Evolutionary conservation across 306 rosid species (phyloP), one percentile per base, ranked within the genome.

Genomic region (Vachellia collinsii): DNA sequence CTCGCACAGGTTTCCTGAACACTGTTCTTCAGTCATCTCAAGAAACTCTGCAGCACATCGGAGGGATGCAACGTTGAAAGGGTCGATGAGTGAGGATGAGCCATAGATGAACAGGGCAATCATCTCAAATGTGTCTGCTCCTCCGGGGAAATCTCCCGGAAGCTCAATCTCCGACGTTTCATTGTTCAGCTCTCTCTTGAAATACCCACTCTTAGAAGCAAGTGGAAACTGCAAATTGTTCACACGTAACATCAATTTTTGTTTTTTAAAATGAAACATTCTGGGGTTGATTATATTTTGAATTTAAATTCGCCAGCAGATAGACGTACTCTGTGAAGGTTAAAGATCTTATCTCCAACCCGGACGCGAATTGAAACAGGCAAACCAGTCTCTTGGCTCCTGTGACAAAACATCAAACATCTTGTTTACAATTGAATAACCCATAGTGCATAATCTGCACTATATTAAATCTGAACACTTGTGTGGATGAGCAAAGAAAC

Each of bases 341-440:
- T 86, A 63, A 92, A 94, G 59, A 72, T 85, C 73, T 89, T 92
- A 17, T 89, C 87, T 4, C 86, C 87, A 72, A 92, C 90, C 61
- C 90, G 84, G 75, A 88, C 92, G 0, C 84, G 79, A 56, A 91
- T 77, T 1, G 97, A 82, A 65, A 94, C 97, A 13, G 97, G 97
- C 75, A 94, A 83, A 72, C 98, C 97, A 13, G 97, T 94, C 80
- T 91, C 90, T 85, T 92, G 97, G 77, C 97, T 94, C 97, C 98
- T 92, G 85, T 76, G 62, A 83, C 77, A 87, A 72, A 78, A 78
- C 68, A 37, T 44, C 14, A 20, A 64, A 23, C 23, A 7, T 4
- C 38, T 61, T 61, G 19, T 4, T 23, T 22, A 23, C 67, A 61
- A 11, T 5, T 61, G 67, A 59, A 59, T 23, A 23, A 22, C 36